phyloP scores from a whole-genome alignment of 495 filamentous ascomycete species.

The Tetracladium setigerum region DNA sequence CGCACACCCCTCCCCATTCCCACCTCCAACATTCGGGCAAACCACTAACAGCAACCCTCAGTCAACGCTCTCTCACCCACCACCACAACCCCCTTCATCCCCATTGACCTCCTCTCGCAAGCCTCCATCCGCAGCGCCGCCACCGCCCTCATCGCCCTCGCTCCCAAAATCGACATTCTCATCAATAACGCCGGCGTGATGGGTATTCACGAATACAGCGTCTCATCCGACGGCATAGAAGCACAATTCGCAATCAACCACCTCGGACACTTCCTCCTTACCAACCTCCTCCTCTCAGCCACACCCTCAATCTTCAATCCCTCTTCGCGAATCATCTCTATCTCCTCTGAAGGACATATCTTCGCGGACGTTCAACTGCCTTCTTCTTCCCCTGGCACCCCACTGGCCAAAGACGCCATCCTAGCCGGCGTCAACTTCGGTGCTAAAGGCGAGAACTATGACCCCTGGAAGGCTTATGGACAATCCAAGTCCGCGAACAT shows the following conservation, averaged over 20 bases:
- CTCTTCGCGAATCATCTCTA: conserved; percentile 33
- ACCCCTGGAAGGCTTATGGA: conserved; percentile 38
- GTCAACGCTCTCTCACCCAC: conserved; percentile 11
- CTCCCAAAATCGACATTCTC: conserved; percentile 42
- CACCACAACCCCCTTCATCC: conserved; percentile 27
- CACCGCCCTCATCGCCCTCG: conserved; percentile 15
- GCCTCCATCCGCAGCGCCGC: conserved; percentile 44
- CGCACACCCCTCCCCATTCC: neutral
- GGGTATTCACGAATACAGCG: conserved; percentile 33
- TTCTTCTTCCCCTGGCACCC: conserved; percentile 6
- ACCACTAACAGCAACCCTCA: neutral
- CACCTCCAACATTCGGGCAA: neutral
- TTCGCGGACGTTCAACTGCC: conserved; percentile 30
- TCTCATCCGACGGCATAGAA: conserved; percentile 38
- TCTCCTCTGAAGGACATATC: conserved; percentile 28
- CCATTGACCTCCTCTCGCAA: conserved; percentile 37
- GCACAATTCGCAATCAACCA: conserved; percentile 53
- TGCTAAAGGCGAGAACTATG: conserved; percentile 33
- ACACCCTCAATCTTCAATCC: conserved; percentile 28
- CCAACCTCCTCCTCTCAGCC: conserved; percentile 26
- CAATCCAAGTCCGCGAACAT: conserved; percentile 48
- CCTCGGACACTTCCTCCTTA: conserved; percentile 52
- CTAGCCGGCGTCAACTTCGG: conserved; percentile 25
- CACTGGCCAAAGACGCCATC: conserved; percentile 31
- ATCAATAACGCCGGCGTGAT: conserved; percentile 68